These are phyloP conservation scores for Corylus americana DNA, from an alignment of 306 rosid genomes.

Conservation along the genomic window DNA sequence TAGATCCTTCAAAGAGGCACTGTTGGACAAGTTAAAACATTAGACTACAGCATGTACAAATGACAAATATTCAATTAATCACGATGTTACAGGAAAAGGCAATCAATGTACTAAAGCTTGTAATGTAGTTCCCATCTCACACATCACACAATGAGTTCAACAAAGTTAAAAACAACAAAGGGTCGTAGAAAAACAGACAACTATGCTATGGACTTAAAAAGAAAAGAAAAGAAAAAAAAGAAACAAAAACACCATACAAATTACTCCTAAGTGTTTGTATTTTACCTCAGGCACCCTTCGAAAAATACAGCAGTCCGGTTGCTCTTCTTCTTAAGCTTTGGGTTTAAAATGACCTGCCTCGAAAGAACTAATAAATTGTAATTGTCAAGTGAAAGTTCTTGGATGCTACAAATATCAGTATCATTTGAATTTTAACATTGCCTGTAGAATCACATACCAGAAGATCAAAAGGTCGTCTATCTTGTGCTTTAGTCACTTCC, in stretches of 20 bases:
- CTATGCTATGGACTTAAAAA: neutral
- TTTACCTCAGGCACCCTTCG: constrained; percentile 95
- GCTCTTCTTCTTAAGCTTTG: constrained; percentile 76
- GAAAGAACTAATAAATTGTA: constrained; percentile 48
- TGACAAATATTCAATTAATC: neutral
- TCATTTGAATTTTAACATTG: constrained; percentile 18
- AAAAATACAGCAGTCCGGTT: constrained; percentile 76
- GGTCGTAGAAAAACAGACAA: constrained; percentile 10
- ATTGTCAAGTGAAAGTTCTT: constrained; percentile 27
- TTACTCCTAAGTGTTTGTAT: neutral
- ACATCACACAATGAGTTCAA: neutral
- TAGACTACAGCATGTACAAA: neutral
- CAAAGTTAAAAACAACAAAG: neutral
- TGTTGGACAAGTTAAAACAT: neutral
- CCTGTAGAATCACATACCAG: constrained; percentile 59
- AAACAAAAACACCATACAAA: neutral
- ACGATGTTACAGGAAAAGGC: neutral
- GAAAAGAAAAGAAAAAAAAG: neutral
- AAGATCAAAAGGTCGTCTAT: constrained; percentile 85
- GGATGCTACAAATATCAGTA: constrained; percentile 13
- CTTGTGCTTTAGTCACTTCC: constrained; percentile 75
- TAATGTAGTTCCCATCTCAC: constrained; percentile 9
- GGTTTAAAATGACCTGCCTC: constrained; percentile 80
- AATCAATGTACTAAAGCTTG: neutral
- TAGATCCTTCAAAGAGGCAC: neutral